Evolutionary conservation across 2,329 filamentous ascomycete genomes (phyloP), one percentile per base, ranked within the genome.

Genomic region (Pleurostoma richardsiae): DNA sequence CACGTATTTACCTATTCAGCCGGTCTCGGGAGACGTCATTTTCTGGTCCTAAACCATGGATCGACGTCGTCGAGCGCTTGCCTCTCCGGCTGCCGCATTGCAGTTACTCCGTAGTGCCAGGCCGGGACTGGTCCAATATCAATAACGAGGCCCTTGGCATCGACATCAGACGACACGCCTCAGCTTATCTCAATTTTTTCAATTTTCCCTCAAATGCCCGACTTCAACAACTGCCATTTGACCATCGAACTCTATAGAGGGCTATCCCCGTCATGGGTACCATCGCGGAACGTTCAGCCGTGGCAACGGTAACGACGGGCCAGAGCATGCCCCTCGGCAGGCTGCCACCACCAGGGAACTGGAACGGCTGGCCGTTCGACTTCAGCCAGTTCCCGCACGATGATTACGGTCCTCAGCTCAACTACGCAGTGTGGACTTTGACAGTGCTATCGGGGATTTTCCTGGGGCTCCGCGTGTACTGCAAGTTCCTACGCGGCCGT

Each of bases 381-480:
- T 42, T 42, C 29, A 42, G 40, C 29, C n/a, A 29, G 10, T 42
- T 42, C 27, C 40, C 40, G 5, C 40, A 42, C 29, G 40, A 42
- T 28, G 29, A 42, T 28, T 42, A 42, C n/a, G 40, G 40, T 11
- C 40, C 40, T 36, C 33, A 49, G 41, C 49, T 56, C 40, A 49
- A 56, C 30, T 42, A 30, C 11, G 52, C 49, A 5, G 45, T 54
- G 31, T 57, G 55, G 55, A 49, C 40, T 3, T 41, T 57, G 11
- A 52, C 53, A 29, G 45, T 41, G 6, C 46, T 41, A n/a, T 50
- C 52, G 8, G 51, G 49, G 10, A 41, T 43, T 5, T 54, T 55
- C 38, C 50, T 57, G n/a, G 49, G 48, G 33, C 45, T 57, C 4
- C 44, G 55, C 5, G 11, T 57, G 10, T 54, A 52, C 47, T 50